Percentiles rank a stretch among this genome's conserved stretches.
phyloP scores from a whole-genome alignment of 768 basidiomycete species.

The Udeniomyces megalosporus region DNA sequence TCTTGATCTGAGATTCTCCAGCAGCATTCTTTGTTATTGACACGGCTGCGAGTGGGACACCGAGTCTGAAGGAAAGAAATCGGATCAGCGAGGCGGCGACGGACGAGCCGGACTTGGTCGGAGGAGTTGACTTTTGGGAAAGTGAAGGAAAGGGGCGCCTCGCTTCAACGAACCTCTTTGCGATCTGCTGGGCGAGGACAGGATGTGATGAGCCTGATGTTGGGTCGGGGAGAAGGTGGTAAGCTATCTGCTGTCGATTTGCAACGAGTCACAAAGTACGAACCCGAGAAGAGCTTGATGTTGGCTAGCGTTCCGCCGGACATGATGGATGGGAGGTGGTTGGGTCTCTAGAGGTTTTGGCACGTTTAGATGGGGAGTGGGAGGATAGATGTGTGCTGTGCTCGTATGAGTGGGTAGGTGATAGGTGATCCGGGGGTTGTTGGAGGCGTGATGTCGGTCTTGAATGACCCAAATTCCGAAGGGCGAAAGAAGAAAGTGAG shows the following conservation, averaged over 20 bases:
- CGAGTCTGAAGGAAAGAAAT: conserved; percentile 47
- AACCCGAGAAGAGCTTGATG: conserved; percentile 16
- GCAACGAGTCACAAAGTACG: not conserved
- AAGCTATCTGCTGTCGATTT: no score
- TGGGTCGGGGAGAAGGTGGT: not conserved
- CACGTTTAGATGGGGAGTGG: no score
- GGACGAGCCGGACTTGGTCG: not conserved
- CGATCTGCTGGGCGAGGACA: conserved; percentile 6
- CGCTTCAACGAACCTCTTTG: conserved; percentile 9
- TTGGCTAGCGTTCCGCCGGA: conserved; percentile 11
- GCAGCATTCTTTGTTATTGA: conserved; percentile 82
- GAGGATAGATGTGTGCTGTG: no score
- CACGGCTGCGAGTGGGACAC: conserved; percentile 53
- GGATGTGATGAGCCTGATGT: conserved; percentile 13
- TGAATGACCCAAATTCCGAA: no score
- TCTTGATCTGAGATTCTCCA: conserved; percentile 89
- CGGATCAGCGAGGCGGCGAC: not conserved
- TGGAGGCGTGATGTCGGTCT: no score
- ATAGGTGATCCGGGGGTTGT: no score
- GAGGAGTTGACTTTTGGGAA: no score
- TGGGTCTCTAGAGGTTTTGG: no score
- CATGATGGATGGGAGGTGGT: no score
- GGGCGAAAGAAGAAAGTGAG: no score
- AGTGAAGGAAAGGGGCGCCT: not conserved
- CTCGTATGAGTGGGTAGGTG: no score